Conservation (phyloP, 2,329 filamentous ascomycete species). For the Nothophaeocryptopus gaeumannii region DNA sequence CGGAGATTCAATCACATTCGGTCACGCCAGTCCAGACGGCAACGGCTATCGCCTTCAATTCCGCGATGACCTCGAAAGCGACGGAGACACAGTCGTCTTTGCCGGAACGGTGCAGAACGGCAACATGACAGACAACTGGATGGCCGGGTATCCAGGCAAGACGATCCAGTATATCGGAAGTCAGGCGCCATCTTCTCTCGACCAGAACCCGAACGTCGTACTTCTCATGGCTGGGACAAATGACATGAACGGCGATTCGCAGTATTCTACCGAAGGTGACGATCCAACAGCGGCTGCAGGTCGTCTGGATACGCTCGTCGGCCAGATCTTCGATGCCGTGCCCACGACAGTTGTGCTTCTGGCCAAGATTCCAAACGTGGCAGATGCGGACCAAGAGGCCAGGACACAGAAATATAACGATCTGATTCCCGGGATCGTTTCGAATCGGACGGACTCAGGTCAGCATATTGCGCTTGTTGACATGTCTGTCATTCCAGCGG, state of each 20-base stretch:
- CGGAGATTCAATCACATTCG: not conserved
- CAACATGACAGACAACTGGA: conserved; percentile 1
- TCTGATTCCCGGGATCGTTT: not conserved
- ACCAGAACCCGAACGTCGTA: not conserved
- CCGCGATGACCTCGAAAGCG: not conserved
- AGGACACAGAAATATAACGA: not conserved
- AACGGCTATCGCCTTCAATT: conserved; percentile 2
- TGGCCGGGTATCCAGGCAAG: not conserved
- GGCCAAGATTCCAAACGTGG: not conserved
- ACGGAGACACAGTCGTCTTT: not conserved
- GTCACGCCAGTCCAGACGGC: not conserved
- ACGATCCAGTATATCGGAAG: not conserved
- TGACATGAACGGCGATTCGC: not conserved
- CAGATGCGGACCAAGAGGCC: not conserved
- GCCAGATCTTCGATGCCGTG: not conserved
- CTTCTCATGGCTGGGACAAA: not conserved
- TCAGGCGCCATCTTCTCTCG: not conserved
- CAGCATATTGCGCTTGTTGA: not conserved
- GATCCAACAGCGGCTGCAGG: not conserved
- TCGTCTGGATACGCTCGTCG: not conserved
- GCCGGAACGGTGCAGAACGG: not conserved
- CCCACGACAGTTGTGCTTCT: not conserved
- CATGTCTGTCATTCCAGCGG: not conserved
- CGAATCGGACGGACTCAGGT: not conserved
- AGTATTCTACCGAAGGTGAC: not conserved